Evolutionary conservation across 2,329 filamentous ascomycete genomes (phyloP), one percentile per base, ranked within the genome.

Genomic region (Botrytis fabae): DNA sequence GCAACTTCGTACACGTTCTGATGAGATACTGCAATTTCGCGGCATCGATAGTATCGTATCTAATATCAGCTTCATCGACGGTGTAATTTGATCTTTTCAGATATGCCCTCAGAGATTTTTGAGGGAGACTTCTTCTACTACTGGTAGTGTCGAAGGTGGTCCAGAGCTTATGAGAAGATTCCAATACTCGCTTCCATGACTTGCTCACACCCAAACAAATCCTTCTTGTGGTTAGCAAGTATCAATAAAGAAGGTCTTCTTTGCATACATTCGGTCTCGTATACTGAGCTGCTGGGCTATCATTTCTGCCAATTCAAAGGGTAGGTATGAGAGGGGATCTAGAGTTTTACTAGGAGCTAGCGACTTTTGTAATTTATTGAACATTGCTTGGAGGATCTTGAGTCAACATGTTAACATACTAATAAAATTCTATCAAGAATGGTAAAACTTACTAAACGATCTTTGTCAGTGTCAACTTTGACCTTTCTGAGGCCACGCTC

Each of bases 301-400:
- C 75, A 81, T 80, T 64, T 78, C 68, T 61, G 75, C 78, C n/a
- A 82, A 42, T 70, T 82, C 81, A 14, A 78, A 40, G 12, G 81
- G 81, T 42, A 82, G 76, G 63, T 76, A 78, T 5, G 75, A 61
- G 28, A 82, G 72, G 32, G 80, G 81, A 70, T 82, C 80, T n/a
- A 75, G 74, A 35, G 69, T 74, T 68, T 78, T 80, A 20, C 72
- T 71, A 35, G 78, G 78, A 22, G 77, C 73, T 62, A 77, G 73
- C 35, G 74, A 75, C 48, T 75, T 66, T 61, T 74, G 74, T 28
- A 82, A 65, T 70, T 80, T 80, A 57, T 79, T 76, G 69, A 78
- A 78, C 69, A 79, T 75, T 2, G 61, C 69, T 73, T 80, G 77
- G 9, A 82, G 75, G 12, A 76, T 73, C 81, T 82, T 6, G 59